Evolutionary conservation across 305 asterid genomes (phyloP).

Genomic region (Euphrasia arctica): DNA sequence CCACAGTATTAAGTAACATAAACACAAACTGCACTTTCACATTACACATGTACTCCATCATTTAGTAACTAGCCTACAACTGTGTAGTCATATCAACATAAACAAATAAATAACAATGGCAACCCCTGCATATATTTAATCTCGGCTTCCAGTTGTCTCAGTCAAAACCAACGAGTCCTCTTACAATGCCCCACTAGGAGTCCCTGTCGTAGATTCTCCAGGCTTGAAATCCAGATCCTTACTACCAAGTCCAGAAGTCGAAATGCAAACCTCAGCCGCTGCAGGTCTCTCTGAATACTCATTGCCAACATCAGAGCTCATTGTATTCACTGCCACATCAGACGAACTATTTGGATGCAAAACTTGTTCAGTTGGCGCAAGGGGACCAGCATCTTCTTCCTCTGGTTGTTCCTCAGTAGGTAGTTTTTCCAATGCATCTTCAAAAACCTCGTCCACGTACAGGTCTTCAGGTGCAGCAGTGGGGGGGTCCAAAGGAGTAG

Average conservation of each 20-base stretch:
- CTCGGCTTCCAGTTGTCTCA: background rate
- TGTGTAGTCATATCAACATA: background rate
- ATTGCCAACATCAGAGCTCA: too few relatives aligned
- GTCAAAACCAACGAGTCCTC: background rate
- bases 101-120: too few relatives aligned
- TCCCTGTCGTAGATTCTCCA: too few relatives aligned
- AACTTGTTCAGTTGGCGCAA: background rate
- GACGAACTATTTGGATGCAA: background rate
- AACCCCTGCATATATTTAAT: background rate
- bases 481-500: too few relatives aligned
- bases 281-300: too few relatives aligned
- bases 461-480: too few relatives aligned
- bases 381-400: background rate
- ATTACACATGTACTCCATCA: background rate
- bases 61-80: conserved; percentile 1
- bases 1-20: background rate
- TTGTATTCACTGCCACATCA: background rate
- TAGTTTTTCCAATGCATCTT: background rate
- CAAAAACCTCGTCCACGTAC: background rate
- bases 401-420: background rate
- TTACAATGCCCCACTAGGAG: background rate
- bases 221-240: too few relatives aligned
- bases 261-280: background rate
- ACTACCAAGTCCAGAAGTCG: background rate
- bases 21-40: background rate